phyloP scores from a whole-genome alignment of 75 land plant genomes.

The Pinus tabuliformis region DNA sequence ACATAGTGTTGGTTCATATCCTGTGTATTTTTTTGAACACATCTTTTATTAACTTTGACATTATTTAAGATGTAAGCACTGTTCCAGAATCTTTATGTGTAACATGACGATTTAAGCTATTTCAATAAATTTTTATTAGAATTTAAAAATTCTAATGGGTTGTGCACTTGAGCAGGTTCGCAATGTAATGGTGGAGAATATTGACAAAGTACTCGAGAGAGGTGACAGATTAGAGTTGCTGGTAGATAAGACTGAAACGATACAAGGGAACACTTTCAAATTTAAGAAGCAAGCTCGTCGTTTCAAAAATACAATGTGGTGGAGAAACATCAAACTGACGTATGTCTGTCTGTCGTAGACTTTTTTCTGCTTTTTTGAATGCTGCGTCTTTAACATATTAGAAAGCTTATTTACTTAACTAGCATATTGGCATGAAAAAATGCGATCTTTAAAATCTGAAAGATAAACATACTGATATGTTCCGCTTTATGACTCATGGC shows the following conservation, averaged over 20 bases:
- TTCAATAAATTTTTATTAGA: not conserved
- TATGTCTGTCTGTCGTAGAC: conserved; percentile 33
- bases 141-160: not conserved
- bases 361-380: too few relatives aligned
- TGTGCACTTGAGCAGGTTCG: conserved; percentile 56
- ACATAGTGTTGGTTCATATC: not conserved
- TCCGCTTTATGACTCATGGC: too few relatives aligned
- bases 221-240: conserved; percentile 92
- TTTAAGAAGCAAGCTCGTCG: conserved; percentile 94
- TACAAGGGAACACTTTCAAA: conserved; percentile 80
- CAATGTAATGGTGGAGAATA: conserved; percentile 93
- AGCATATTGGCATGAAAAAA: too few relatives aligned
- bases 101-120: not conserved
- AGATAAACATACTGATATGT: too few relatives aligned
- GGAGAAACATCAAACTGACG: conserved; percentile 86
- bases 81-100: not conserved
- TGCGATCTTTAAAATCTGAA: too few relatives aligned
- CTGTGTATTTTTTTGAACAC: not conserved
- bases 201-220: conserved; percentile 95
- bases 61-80: not conserved
- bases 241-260: conserved; percentile 85
- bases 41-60: not conserved
- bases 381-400: too few relatives aligned
- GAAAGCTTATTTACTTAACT: too few relatives aligned
- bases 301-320: conserved; percentile 78